Conservation (phyloP, 495 filamentous ascomycete species). For the Neurospora sp. region DNA sequence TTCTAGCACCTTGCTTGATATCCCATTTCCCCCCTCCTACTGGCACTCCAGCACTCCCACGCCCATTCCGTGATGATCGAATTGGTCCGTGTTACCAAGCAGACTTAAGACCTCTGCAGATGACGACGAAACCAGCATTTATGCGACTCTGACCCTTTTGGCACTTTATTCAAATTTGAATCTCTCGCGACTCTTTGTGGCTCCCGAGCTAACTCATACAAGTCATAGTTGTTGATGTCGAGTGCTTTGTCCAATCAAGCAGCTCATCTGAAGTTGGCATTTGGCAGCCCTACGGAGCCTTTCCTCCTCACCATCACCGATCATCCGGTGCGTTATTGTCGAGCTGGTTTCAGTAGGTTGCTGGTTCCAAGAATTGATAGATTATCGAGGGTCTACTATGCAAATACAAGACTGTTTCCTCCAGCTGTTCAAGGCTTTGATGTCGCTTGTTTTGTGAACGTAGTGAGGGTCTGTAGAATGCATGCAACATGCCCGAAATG, state of each 20-base stretch:
- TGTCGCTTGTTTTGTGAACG: background rate
- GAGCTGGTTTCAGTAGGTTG: background rate
- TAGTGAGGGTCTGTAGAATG: background rate
- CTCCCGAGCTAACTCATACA: background rate
- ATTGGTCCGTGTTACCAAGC: constrained; percentile 99
- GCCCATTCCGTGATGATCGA: constrained; percentile 65
- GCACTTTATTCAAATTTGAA: background rate
- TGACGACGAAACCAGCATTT: constrained; percentile 70
- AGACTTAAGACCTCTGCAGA: constrained; percentile 85
- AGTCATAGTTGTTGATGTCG: background rate
- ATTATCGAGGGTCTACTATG: background rate
- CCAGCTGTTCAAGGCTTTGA: background rate
- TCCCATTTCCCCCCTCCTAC: background rate
- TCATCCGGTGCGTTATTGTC: background rate
- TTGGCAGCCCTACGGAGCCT: background rate
- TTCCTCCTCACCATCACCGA: background rate
- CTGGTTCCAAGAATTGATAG: background rate
- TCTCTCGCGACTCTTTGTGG: background rate
- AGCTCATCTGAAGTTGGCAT: background rate
- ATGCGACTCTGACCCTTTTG: constrained; percentile 70
- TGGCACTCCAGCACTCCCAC: background rate
- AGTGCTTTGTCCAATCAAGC: background rate
- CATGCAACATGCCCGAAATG: background rate
- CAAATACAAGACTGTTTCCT: background rate
- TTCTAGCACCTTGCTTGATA: background rate